A percentile compares a stretch with the other conserved stretches of the same genome.
Evolutionary conservation across 1,139 yeast species (phyloP).

Genomic region (Yamadazyma taylorii): DNA sequence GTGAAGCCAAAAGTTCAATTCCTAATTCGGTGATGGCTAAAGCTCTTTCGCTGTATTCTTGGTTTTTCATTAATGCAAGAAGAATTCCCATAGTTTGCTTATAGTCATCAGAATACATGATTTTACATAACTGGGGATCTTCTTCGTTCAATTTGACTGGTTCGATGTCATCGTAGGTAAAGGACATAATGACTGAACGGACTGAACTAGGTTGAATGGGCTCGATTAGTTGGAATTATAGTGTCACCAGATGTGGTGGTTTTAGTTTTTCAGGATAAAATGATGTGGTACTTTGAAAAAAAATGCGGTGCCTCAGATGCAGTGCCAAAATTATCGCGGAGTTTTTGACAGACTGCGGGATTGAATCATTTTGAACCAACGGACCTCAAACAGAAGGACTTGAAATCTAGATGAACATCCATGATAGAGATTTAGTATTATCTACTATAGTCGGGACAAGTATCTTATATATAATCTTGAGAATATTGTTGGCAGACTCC

Average conservation of each 20-base stretch:
- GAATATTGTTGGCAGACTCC: conserved; percentile 16
- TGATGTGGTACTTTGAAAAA: neutral
- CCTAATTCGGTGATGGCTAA: conserved; percentile 62
- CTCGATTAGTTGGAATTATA: too few relatives aligned
- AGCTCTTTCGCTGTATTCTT: conserved; percentile 74
- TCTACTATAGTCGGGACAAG: conserved; percentile 11
- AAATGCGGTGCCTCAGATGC: neutral
- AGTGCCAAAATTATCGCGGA: neutral
- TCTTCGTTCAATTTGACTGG: conserved; percentile 46
- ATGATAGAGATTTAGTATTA: conserved; percentile 11
- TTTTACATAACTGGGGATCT: conserved; percentile 64
- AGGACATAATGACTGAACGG: conserved; percentile 8
- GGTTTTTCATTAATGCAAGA: conserved; percentile 56
- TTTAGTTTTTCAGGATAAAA: too few relatives aligned
- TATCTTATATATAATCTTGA: conserved; percentile 12
- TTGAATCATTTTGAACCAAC: too few relatives aligned
- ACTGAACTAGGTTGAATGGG: neutral
- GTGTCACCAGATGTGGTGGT: too few relatives aligned
- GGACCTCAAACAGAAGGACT: too few relatives aligned
- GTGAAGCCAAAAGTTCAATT: conserved; percentile 77
- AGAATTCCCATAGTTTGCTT: conserved; percentile 57
- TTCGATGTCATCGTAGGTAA: conserved; percentile 37
- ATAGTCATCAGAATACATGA: conserved; percentile 76
- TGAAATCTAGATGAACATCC: conserved; percentile 7
- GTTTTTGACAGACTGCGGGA: too few relatives aligned